phyloP scores from a whole-genome alignment of 805 yeast species.

The Wickerhamomyces canadensis region DNA sequence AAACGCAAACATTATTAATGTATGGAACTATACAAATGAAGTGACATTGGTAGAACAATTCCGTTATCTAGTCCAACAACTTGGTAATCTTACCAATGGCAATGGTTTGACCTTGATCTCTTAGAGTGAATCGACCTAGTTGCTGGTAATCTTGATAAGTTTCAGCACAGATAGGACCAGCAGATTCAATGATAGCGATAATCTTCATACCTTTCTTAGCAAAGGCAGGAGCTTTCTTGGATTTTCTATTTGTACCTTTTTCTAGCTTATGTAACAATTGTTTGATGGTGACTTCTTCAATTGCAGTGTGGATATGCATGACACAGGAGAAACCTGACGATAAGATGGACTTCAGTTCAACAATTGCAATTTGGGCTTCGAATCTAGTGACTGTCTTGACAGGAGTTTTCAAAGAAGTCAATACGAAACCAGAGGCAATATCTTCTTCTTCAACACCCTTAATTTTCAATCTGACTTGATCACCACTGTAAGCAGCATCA shows the following conservation, averaged over 20 bases:
- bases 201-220: conserved; percentile 99
- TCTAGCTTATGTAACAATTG: conserved; percentile 88
- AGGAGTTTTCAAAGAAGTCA: conserved; percentile 81
- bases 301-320: conserved; percentile 98
- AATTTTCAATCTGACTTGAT: conserved; percentile 88
- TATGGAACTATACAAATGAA: too few species aligned
- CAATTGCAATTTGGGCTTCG: conserved; percentile 95
- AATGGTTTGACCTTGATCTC: conserved; percentile 97
- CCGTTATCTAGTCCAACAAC: conserved; percentile 44
- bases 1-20: not conserved
- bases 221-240: conserved; percentile 96
- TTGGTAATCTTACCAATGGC: conserved; percentile 98
- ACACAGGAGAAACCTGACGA: conserved; percentile 97
- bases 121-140: conserved; percentile 94
- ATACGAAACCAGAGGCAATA: conserved; percentile 83
- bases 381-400: conserved; percentile 86
- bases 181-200: conserved; percentile 83
- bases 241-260: conserved; percentile 93
- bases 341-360: conserved; percentile 89
- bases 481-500: conserved; percentile 88
- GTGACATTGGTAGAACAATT: too few species aligned
- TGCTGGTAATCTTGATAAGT: conserved; percentile 90
- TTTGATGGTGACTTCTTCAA: conserved; percentile 85
- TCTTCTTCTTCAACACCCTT: conserved; percentile 98
- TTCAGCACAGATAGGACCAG: conserved; percentile 90